Conservation (phyloP, 352 stramenopile species). For the Phytopythium litorale region DNA sequence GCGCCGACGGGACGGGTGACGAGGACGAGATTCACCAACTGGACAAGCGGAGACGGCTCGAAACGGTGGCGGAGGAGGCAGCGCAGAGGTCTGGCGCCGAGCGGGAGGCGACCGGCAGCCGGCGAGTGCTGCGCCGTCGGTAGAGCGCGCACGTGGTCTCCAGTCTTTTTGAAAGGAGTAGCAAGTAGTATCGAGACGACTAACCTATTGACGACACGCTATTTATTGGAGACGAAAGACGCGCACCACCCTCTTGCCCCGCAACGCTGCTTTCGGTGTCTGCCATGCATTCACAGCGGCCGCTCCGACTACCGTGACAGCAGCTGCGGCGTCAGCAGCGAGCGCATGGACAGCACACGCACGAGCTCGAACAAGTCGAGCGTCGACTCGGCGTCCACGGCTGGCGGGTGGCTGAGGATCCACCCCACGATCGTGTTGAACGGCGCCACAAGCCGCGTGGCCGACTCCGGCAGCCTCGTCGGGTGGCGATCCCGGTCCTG, state of each 20-base stretch:
- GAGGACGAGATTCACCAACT: conserved; percentile 20
- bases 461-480: conserved; percentile 29
- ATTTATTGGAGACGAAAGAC: conserved; percentile 5
- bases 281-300: neutral
- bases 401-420: conserved; percentile 54
- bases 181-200: conserved; percentile 5
- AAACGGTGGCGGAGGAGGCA: neutral
- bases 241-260: too few relatives aligned
- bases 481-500: conserved; percentile 39
- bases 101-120: neutral
- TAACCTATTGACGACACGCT: conserved; percentile 7
- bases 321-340: conserved; percentile 32
- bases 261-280: neutral
- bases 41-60: conserved; percentile 49
- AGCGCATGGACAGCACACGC: conserved; percentile 54
- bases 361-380: conserved; percentile 71
- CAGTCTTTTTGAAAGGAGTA: conserved; percentile 2
- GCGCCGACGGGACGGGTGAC: neutral
- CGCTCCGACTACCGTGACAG: conserved; percentile 15
- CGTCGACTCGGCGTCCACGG: conserved; percentile 42
- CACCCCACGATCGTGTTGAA: conserved; percentile 57
- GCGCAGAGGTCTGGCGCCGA: neutral
- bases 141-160: neutral
- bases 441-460: conserved; percentile 43
- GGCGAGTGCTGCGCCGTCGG: conserved; percentile 2